Percentiles rank a stretch among this genome's conserved stretches.
Conservation (phyloP, 495 filamentous ascomycete genomes). For the Lasiosphaeris hirsuta region DNA sequence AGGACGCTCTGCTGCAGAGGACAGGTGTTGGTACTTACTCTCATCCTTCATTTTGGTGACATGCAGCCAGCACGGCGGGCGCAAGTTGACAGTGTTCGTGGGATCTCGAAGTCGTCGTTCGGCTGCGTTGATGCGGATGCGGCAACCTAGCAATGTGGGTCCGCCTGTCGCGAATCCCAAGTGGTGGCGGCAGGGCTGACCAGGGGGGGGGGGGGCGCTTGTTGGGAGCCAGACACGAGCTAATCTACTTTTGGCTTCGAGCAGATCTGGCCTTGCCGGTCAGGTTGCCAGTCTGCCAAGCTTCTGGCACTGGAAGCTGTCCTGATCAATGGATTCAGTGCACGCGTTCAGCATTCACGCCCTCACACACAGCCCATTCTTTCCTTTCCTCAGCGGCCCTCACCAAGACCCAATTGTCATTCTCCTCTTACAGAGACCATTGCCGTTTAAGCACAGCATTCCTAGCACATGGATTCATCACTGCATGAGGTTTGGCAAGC, state of each 20-base stretch:
- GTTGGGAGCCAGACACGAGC: neutral
- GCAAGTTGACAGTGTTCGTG: slow-evolving; percentile 11
- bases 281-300: slow-evolving; percentile 5
- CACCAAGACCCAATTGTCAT: neutral
- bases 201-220: slow-evolving; percentile 11
- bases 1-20: neutral
- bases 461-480: slow-evolving; percentile 60
- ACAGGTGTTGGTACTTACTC: slow-evolving; percentile 30
- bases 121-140: slow-evolving; percentile 8
- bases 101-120: neutral
- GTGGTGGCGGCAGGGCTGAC: slow-evolving; percentile 17
- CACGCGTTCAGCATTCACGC: neutral
- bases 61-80: neutral
- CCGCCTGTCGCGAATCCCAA: neutral
- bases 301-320: slow-evolving; percentile 20
- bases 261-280: slow-evolving; percentile 18
- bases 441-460: neutral
- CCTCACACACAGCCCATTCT: neutral
- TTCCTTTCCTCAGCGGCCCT: neutral
- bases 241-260: slow-evolving; percentile 23
- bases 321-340: neutral
- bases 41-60: slow-evolving; percentile 46
- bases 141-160: slow-evolving; percentile 9
- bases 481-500: slow-evolving; percentile 86
- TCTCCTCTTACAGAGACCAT: neutral